A percentile compares a stretch with the other conserved stretches of the same genome.
Conservation (phyloP, 345 rosid species). For the Syzygium aqueum region DNA sequence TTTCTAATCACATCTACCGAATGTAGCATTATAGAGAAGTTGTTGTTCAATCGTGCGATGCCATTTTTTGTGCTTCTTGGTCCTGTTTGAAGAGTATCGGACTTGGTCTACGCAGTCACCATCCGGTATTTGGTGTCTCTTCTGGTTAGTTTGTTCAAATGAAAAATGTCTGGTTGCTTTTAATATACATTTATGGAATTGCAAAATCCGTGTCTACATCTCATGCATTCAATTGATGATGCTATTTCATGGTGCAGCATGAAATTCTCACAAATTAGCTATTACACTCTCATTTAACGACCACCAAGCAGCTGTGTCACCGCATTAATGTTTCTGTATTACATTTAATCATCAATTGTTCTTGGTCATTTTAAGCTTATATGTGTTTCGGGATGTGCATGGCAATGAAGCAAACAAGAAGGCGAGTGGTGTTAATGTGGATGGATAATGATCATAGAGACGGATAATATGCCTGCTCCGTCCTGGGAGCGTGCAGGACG, state of each 20-base stretch:
- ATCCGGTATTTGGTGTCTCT: background rate
- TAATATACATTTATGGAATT: background rate
- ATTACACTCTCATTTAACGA: background rate
- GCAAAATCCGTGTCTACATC: background rate
- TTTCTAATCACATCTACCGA: background rate
- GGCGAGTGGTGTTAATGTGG: background rate
- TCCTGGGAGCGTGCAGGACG: slow-evolving; percentile 67
- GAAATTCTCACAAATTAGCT: background rate
- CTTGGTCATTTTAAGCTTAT: background rate
- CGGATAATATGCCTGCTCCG: slow-evolving; percentile 79
- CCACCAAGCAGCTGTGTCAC: background rate
- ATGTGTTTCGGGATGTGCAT: background rate
- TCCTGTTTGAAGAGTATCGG: background rate
- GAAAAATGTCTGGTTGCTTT: background rate
- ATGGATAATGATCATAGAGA: slow-evolving; percentile 71
- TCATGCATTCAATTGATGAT: background rate
- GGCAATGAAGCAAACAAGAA: background rate
- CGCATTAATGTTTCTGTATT: background rate
- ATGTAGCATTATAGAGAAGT: background rate
- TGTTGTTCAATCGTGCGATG: background rate
- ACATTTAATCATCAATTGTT: background rate
- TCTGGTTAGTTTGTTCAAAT: background rate
- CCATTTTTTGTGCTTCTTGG: background rate
- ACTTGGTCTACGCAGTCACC: background rate
- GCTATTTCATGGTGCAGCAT: background rate